Evolutionary conservation across 441 rosid genomes (phyloP), one percentile per base, ranked within the genome.

Genomic region (Euphorbia schlechtendalii): DNA sequence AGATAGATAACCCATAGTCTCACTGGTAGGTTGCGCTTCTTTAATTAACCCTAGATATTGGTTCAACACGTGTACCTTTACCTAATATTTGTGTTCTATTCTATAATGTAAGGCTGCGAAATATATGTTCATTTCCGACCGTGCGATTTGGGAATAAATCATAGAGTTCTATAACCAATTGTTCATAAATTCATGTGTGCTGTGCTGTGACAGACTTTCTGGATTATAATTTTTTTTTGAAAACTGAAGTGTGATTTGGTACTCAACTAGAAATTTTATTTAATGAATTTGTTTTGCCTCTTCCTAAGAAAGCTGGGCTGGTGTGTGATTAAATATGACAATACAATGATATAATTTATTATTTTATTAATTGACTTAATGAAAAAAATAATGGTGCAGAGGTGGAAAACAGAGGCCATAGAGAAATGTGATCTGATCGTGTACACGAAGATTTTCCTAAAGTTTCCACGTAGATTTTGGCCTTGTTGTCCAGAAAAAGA

Each of bases 401-500:
- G 78, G 72, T 95, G 99, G 99, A 95, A 95, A 78, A 82, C 83
- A 68, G 99, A 89, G 65, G 97, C 96, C 59, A 83, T 92, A 68
- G 79, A 81, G 76, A 83, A 83, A 66, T 88, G 96, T 74, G 99
- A 88, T 67, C 96, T 95, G 74, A 89, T 86, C 85, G 96, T 95
- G 32, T 95, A 95, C 82, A 95, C 97, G 1, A 95, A 95, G 81
- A 91, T 95, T 76, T 95, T 95, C 83, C 78, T 95, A 21, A 92
- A 84, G 83, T 94, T 94, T 70, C 94, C 99, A 14, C 68, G 36
- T 11, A 87, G 80, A 72, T 91, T 94, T 65, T 94, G 97, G 97
- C 88, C 99, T 7, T 82, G 89, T 70, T 87, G 89, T 61, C 84
- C 96, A 55, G 96, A 76, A 49, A 90, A 86, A 62, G 99, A 91